phyloP scores from a whole-genome alignment of 1,139 yeast species.

The Saccharomyces hybrid region DNA sequence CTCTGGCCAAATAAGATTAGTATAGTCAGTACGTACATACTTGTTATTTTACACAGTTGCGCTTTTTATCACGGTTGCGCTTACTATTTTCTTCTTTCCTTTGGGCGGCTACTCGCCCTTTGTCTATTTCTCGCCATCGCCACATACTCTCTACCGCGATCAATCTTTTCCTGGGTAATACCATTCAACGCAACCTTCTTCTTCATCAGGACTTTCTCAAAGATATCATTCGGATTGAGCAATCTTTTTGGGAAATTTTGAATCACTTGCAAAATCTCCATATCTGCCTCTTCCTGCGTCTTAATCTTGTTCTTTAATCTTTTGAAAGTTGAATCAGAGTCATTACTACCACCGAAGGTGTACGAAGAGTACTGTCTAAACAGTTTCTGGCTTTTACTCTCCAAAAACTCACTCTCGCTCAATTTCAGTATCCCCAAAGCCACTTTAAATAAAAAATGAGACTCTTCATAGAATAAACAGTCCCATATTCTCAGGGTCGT shows the following conservation, averaged over 20 bases:
- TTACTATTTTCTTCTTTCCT: constrained; percentile 7
- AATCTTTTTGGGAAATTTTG: constrained; percentile 75
- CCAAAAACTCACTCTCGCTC: constrained; percentile 38
- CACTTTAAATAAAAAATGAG: constrained; percentile 74
- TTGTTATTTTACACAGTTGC: constrained; percentile 1
- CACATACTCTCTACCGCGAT: constrained; percentile 70
- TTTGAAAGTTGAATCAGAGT: constrained; percentile 3
- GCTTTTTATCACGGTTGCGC: background rate
- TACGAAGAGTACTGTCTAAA: constrained; percentile 2
- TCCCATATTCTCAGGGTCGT: constrained; percentile 89
- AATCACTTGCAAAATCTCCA: constrained; percentile 78
- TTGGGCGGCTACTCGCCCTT: constrained; percentile 19
- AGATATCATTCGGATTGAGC: constrained; percentile 59
- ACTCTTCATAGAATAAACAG: constrained; percentile 84
- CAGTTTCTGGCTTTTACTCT: constrained; percentile 2
- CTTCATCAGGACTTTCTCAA: constrained; percentile 66
- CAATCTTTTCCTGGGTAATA: constrained; percentile 73
- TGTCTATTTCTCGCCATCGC: constrained; percentile 47
- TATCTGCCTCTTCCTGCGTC: constrained; percentile 46
- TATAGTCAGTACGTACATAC: constrained; percentile 1
- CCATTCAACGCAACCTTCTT: constrained; percentile 69
- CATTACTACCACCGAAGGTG: constrained; percentile 10
- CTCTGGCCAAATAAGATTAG: constrained; percentile 23
- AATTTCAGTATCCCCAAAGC: constrained; percentile 75
- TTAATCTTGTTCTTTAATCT: constrained; percentile 3